phyloP scores from a whole-genome alignment of 1,284 basidiomycete genomes.

The Papiliotrema nemorosa region DNA sequence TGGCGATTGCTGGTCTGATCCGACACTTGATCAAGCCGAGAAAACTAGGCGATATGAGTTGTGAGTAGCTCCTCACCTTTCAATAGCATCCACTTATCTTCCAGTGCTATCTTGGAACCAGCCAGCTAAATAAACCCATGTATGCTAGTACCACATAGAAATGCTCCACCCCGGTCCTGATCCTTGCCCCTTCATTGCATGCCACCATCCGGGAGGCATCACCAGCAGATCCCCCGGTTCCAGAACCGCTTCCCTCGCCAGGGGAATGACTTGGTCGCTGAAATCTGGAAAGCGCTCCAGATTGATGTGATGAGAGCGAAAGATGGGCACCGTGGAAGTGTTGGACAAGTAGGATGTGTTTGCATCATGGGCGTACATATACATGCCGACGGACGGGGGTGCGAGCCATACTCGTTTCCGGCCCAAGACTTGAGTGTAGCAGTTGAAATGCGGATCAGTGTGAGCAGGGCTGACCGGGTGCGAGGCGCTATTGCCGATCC shows the following conservation, averaged over 20 bases:
- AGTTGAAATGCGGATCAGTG: slow-evolving; percentile 92
- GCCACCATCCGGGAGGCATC: slow-evolving; percentile 90
- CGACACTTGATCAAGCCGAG: slow-evolving; percentile 90
- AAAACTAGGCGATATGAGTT: slow-evolving; percentile 55
- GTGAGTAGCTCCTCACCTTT: slow-evolving; percentile 11
- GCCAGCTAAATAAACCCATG: slow-evolving; percentile 14
- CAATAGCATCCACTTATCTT: slow-evolving; percentile 46
- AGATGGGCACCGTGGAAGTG: slow-evolving; percentile 48
- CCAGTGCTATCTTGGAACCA: slow-evolving; percentile 81
- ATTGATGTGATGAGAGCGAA: slow-evolving; percentile 12
- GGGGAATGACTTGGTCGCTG: slow-evolving; percentile 59
- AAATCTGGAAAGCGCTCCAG: slow-evolving; percentile 51
- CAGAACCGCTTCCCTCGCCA: slow-evolving; percentile 64
- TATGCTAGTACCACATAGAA: slow-evolving; percentile 46
- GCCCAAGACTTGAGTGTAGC: slow-evolving; percentile 86
- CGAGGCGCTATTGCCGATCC: slow-evolving; percentile 74
- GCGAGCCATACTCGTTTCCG: slow-evolving; percentile 90
- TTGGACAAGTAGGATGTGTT: slow-evolving; percentile 50
- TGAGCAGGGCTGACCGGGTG: slow-evolving; percentile 76
- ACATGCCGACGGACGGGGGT: slow-evolving; percentile 58
- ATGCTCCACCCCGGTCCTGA: slow-evolving; percentile 44
- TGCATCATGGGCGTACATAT: slow-evolving; percentile 56
- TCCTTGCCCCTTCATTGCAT: slow-evolving; percentile 76
- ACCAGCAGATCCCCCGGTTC: slow-evolving; percentile 78
- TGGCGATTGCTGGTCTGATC: slow-evolving; percentile 84